These are phyloP conservation scores for Candida krabiensis DNA, from an alignment of 805 yeast species.

Conservation along the genomic window DNA sequence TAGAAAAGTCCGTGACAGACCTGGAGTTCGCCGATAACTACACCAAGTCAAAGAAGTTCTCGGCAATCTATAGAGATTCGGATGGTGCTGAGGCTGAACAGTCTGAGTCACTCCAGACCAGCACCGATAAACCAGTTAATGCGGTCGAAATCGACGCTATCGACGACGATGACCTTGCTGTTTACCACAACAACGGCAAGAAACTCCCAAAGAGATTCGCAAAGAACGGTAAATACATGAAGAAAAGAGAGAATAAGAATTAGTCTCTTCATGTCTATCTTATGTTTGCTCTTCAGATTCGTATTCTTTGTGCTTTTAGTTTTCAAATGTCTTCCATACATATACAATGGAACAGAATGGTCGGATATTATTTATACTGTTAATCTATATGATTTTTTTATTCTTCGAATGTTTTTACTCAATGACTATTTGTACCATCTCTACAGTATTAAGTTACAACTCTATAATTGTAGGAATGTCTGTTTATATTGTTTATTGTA, in stretches of 20 bases:
- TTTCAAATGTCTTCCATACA: too few relatives aligned
- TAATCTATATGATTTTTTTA: too few relatives aligned
- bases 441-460: too few relatives aligned
- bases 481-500: too few relatives aligned
- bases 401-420: too few relatives aligned
- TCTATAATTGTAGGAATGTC: too few relatives aligned
- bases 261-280: background rate
- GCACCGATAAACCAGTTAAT: background rate
- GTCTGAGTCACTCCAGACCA: too few relatives aligned
- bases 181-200: conserved; percentile 5
- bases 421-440: too few relatives aligned
- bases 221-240: conserved; percentile 19
- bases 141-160: conserved; percentile 1
- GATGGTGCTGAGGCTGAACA: background rate
- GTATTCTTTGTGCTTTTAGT: too few relatives aligned
- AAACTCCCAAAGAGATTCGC: conserved; percentile 20
- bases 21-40: conserved; percentile 28
- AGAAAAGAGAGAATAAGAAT: conserved; percentile 12
- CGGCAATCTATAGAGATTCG: conserved; percentile 1
- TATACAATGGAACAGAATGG: too few relatives aligned
- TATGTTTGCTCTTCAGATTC: background rate
- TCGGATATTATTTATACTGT: too few relatives aligned
- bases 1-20: conserved; percentile 34
- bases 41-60: conserved; percentile 15
- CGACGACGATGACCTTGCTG: conserved; percentile 7